Evolutionary conservation across 2,329 filamentous ascomycete genomes (phyloP).

Genomic region (Scedosporium apiospermum): DNA sequence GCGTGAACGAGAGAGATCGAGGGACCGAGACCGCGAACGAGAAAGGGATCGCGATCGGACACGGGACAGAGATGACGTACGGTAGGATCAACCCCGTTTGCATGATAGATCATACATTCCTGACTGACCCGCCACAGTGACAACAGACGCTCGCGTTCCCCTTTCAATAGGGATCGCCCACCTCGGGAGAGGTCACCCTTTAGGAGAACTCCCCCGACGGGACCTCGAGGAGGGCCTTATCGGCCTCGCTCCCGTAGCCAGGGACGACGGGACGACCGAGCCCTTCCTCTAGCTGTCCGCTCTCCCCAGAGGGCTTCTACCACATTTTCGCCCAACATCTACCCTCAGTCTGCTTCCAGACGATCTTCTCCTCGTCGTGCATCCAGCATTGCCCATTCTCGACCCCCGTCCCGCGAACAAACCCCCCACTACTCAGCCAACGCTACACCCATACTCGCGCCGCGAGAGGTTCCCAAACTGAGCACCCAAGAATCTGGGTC

Average conservation of each 20-base stretch:
- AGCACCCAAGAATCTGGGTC: slow-evolving; percentile 18
- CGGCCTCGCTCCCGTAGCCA: slow-evolving; percentile 43
- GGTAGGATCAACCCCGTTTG: slow-evolving; percentile 10
- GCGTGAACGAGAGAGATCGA: slow-evolving; percentile 18
- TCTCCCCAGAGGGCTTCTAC: slow-evolving; percentile 34
- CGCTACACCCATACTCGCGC: background rate
- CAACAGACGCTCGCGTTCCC: slow-evolving; percentile 46
- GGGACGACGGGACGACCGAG: slow-evolving; percentile 35
- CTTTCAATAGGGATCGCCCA: slow-evolving; percentile 34
- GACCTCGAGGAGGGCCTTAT: slow-evolving; percentile 31
- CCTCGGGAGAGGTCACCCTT: slow-evolving; percentile 25
- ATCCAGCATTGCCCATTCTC: slow-evolving; percentile 37
- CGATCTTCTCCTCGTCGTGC: slow-evolving; percentile 43
- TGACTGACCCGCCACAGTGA: slow-evolving; percentile 22
- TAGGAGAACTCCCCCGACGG: slow-evolving; percentile 28
- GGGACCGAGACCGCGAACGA: slow-evolving; percentile 22
- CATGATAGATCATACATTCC: background rate
- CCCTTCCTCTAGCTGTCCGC: slow-evolving; percentile 32
- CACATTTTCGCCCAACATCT: slow-evolving; percentile 37
- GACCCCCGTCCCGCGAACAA: slow-evolving; percentile 31
- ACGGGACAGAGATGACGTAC: slow-evolving; percentile 18
- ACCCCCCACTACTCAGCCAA: slow-evolving; percentile 19
- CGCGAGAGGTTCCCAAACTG: slow-evolving; percentile 12
- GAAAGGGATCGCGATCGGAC: slow-evolving; percentile 23
- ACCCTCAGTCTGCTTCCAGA: slow-evolving; percentile 40